Conservation (phyloP, 2,329 filamentous ascomycete genomes). For the Clarireedia hainanense region DNA sequence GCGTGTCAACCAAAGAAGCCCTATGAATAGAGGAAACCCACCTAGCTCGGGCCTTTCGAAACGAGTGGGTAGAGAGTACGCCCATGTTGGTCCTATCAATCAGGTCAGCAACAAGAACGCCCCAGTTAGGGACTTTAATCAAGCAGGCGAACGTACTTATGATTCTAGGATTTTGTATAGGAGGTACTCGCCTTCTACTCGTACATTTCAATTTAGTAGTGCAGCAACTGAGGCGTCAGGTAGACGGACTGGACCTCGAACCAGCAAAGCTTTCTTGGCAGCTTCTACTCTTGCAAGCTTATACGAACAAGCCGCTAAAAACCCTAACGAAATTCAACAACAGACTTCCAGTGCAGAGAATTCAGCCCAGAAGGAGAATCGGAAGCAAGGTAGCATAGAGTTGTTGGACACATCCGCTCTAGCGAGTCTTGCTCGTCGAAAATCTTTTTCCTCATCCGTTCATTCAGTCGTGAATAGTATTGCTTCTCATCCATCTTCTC, state of each 20-base stretch:
- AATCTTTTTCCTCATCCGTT: constrained; percentile 10
- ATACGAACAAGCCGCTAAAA: neutral
- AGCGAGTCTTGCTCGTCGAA: constrained; percentile 1
- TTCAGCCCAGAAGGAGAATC: neutral
- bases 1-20: neutral
- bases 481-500: constrained; percentile 28
- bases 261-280: constrained; percentile 4
- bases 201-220: neutral
- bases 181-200: constrained; percentile 1
- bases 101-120: constrained; percentile 9
- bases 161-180: constrained; percentile 18
- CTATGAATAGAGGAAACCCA: neutral
- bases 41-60: neutral
- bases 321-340: neutral
- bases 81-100: constrained; percentile 16
- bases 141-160: constrained; percentile 9
- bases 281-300: constrained; percentile 8
- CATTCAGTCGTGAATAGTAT: constrained; percentile 16
- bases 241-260: neutral
- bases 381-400: neutral
- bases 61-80: constrained; percentile 4
- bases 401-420: constrained; percentile 5
- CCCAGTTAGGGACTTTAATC: neutral
- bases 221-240: neutral
- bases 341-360: neutral